Evolutionary conservation across 371 early-diverging fungal species (phyloP), one percentile per base, ranked within the genome.

Genomic region (Rhizopus sp.): DNA sequence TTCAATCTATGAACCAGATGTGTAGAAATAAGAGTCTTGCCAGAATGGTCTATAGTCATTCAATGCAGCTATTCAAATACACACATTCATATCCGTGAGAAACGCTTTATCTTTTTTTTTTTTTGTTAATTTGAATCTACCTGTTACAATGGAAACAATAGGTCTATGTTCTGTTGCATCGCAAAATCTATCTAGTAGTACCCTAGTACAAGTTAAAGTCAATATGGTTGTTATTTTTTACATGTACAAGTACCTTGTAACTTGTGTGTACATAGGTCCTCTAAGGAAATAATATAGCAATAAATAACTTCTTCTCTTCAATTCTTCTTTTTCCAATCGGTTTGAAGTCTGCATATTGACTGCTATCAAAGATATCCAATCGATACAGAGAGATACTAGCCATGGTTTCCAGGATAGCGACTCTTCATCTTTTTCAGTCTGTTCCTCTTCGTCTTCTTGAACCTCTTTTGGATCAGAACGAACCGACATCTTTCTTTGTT

Each of bases 41-140:
- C 77, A 77, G 23, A 77, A 71, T 32, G 72, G 70, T 41, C 69
- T 53, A 57, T 77, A 77, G 48, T 76, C 77, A 51, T 71, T 70
- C 15, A 76, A 47, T 17, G 72, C 77, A 32, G 72, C 75, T 69
- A 49, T 13, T 38, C 37, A 16, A 34, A 54, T 39, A 48, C 6
- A 30, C 12, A 37, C 2, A 46, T 23, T n/a, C 6, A 31, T 44
- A 17, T 45, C 8, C 50, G 15, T 49, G 30, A 31, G 17, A 13
- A 32, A 5, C 2, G 30, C 10, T 34, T 23, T 23, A 16, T 37
- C 29, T 10, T 30, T 31, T 7, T 16, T 40, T 32, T n/a, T 23
- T 23, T 23, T 23, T 23, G 23, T 23, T 23, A 23, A 23, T 23
- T 23, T 23, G 23, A 2, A 23, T 23, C 23, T 64, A 61, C 73